phyloP scores from a whole-genome alignment of 73 alveolate species.

The Uronychia binucleata region DNA sequence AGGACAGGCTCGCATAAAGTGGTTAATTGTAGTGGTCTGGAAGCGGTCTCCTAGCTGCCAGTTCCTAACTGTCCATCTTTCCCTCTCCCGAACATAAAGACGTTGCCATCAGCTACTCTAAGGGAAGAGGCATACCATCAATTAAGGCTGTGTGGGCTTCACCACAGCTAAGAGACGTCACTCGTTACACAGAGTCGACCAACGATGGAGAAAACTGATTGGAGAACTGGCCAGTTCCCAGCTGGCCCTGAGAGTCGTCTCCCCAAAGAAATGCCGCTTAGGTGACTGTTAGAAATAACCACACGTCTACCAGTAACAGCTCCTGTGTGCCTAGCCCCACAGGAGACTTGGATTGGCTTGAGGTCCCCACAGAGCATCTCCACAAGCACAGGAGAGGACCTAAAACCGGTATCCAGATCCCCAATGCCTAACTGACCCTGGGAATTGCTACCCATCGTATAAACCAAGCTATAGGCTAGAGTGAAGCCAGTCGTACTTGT shows the following conservation, averaged over 20 bases:
- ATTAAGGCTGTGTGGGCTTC: not conserved
- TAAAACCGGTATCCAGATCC: not conserved
- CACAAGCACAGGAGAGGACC: not conserved
- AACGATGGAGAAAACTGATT: not conserved
- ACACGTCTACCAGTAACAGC: not conserved
- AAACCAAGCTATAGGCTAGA: constrained; percentile 36
- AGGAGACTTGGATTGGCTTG: constrained; percentile 53
- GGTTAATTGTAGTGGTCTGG: not conserved
- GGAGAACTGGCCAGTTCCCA: constrained; percentile 52
- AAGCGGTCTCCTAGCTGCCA: not conserved
- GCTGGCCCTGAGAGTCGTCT: constrained; percentile 50
- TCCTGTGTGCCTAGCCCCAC: constrained; percentile 67
- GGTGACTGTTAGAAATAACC: constrained; percentile 12
- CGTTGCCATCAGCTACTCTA: constrained; percentile 29
- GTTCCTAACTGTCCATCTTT: constrained; percentile 40
- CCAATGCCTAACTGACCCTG: constrained; percentile 63
- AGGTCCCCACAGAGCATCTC: not conserved
- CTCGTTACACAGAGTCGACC: not conserved
- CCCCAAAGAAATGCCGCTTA: constrained; percentile 81
- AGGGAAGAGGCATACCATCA: not conserved
- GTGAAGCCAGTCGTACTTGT: constrained; percentile 27
- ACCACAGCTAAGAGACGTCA: not conserved
- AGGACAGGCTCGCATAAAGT: not conserved
- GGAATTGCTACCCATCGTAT: constrained; percentile 64
- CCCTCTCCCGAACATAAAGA: constrained; percentile 67